Evolutionary conservation across 164 flowering plant genomes (phyloP).

Genomic region (Echeveria elegans): DNA sequence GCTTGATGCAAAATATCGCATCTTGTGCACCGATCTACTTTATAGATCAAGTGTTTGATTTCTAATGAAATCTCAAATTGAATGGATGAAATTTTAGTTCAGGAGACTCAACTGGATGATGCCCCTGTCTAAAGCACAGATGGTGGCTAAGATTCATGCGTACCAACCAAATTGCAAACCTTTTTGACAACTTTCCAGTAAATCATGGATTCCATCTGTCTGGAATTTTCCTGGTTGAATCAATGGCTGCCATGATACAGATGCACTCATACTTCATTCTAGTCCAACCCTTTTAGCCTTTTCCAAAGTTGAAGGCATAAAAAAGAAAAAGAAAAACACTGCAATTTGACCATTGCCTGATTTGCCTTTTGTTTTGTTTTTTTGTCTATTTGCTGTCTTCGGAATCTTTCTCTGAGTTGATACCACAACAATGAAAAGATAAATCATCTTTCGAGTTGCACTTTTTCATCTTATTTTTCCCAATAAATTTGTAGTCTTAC

Average conservation of each 20-base stretch:
- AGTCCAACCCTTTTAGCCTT: not conserved
- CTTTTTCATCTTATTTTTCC: too few species aligned
- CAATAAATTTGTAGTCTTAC: too few species aligned
- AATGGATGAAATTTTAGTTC: not conserved
- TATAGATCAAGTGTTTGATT: not conserved
- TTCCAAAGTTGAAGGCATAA: not conserved
- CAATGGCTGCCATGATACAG: not conserved
- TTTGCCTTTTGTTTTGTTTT: not conserved
- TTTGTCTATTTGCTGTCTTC: not conserved
- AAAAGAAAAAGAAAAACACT: not conserved
- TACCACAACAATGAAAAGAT: not conserved
- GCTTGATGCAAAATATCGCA: too few species aligned
- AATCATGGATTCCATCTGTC: not conserved
- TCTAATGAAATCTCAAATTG: too few species aligned
- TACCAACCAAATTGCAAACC: not conserved
- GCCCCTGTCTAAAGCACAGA: not conserved
- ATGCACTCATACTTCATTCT: too few species aligned
- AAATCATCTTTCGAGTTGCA: too few species aligned
- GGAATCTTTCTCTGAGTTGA: not conserved
- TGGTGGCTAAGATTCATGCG: not conserved
- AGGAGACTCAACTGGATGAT: not conserved
- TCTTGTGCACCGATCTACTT: too few species aligned
- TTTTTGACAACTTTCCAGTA: not conserved
- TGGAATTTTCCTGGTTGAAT: not conserved
- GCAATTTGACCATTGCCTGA: not conserved